These are phyloP conservation scores for Fusarium sp. DNA, from an alignment of 2,329 filamentous ascomycete species.

Conservation along the genomic window DNA sequence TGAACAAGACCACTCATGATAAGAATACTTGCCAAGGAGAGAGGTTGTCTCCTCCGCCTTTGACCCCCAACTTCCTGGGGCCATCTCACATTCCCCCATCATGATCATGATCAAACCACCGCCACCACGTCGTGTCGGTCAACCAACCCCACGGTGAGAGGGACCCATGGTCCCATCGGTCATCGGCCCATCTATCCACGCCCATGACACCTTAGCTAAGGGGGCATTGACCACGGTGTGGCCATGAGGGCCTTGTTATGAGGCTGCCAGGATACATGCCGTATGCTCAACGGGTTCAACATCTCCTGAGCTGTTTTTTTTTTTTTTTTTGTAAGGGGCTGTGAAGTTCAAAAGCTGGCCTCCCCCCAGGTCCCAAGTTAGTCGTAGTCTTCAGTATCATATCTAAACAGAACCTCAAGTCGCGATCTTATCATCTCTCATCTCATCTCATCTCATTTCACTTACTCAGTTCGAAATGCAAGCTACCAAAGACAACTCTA, in stretches of 20 bases:
- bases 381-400: constrained; percentile 6
- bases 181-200: constrained; percentile 51
- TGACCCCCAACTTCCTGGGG: constrained; percentile 20
- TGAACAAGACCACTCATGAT: constrained; percentile 6
- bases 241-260: constrained; percentile 46
- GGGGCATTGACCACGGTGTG: constrained; percentile 49
- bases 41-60: constrained; percentile 18
- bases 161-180: constrained; percentile 45
- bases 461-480: constrained; percentile 39
- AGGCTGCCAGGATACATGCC: constrained; percentile 40
- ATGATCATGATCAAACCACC: constrained; percentile 39
- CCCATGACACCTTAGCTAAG: constrained; percentile 39
- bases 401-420: constrained; percentile 17
- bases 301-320: constrained; percentile 32
- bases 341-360: constrained; percentile 32
- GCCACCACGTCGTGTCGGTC: constrained; percentile 46
- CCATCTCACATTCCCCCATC: constrained; percentile 18
- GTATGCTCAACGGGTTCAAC: constrained; percentile 31
- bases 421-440: constrained; percentile 10
- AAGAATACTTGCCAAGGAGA: constrained; percentile 17
- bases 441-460: constrained; percentile 1
- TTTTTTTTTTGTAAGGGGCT: constrained; percentile 13
- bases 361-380: constrained; percentile 10
- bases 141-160: constrained; percentile 45
- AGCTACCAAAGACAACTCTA: constrained; percentile 42